Evolutionary conservation across 2,329 filamentous ascomycete species (phyloP).

Genomic region (Periconia sp.): DNA sequence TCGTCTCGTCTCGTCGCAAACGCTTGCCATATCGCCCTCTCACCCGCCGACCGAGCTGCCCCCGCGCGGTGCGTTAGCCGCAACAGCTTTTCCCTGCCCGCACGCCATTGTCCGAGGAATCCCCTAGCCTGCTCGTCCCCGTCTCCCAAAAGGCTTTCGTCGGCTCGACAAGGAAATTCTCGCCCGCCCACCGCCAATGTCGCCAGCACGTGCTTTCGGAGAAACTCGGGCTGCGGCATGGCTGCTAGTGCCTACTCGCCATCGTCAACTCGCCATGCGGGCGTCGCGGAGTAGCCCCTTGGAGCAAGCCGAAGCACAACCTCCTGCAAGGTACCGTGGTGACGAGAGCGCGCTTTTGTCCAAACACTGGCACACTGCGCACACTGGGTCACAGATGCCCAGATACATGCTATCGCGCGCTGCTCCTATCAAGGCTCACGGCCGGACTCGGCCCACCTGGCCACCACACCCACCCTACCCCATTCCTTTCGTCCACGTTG

Average conservation of each 20-base stretch:
- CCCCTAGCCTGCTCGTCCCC: conserved; percentile 7
- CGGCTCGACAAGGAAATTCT: conserved; percentile 18
- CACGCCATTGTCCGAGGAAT: conserved; percentile 15
- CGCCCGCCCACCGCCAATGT: conserved; percentile 1
- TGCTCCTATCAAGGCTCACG: conserved; percentile 3
- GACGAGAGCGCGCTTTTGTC: too few species aligned
- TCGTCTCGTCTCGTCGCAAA: too few species aligned
- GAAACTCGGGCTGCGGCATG: conserved; percentile 22
- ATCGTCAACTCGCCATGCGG: too few species aligned
- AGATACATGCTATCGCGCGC: neutral
- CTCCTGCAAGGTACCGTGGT: conserved; percentile 17
- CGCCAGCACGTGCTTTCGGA: conserved; percentile 26
- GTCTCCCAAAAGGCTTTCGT: neutral
- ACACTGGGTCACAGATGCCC: too few species aligned
- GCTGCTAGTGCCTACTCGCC: too few species aligned
- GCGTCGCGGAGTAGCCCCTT: neutral
- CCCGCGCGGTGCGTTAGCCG: too few species aligned
- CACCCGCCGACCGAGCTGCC: too few species aligned
- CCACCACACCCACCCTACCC: too few species aligned
- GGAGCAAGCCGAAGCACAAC: conserved; percentile 1
- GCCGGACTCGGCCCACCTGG: neutral
- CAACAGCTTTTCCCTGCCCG: too few species aligned
- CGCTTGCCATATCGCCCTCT: too few species aligned
- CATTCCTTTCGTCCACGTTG: too few species aligned
- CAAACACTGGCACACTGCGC: too few species aligned